A percentile compares a stretch with the other conserved stretches of the same genome.
Conservation (phyloP, 306 rosid genomes). For the Canavalia gladiata region DNA sequence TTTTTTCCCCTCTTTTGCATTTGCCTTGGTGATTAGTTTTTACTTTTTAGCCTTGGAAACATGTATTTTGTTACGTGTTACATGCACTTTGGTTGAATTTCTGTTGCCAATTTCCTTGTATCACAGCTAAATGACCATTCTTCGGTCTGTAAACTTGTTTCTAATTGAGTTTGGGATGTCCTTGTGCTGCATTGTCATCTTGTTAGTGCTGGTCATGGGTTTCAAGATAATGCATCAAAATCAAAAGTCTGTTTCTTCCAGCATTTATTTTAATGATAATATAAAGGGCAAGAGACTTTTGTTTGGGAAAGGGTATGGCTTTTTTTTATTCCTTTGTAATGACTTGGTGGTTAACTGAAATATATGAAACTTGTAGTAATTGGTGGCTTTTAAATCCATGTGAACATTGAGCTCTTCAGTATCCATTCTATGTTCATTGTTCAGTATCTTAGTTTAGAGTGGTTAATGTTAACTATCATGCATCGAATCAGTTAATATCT, state of each 20-base stretch:
- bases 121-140: conserved; percentile 21
- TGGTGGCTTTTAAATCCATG: not conserved
- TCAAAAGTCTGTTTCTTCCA: not conserved
- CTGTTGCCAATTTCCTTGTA: conserved; percentile 10
- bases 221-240: conserved; percentile 14
- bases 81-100: conserved; percentile 1
- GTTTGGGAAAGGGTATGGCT: not conserved
- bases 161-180: not conserved
- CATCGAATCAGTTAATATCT: not conserved
- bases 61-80: not conserved
- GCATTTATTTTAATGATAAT: not conserved
- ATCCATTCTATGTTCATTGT: not conserved
- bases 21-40: conserved; percentile 11
- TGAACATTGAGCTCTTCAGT: not conserved
- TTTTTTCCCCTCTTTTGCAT: not conserved
- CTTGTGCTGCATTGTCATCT: conserved; percentile 8
- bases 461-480: conserved; percentile 14
- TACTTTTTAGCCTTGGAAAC: conserved; percentile 14
- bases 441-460: not conserved
- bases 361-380: not conserved
- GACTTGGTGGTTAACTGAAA: too few relatives aligned
- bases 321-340: not conserved
- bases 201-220: conserved; percentile 11
- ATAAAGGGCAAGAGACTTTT: not conserved
- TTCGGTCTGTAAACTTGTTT: conserved; percentile 16